Conservation (phyloP, 2,329 filamentous ascomycete species). For the Neofusicoccum parvum region DNA sequence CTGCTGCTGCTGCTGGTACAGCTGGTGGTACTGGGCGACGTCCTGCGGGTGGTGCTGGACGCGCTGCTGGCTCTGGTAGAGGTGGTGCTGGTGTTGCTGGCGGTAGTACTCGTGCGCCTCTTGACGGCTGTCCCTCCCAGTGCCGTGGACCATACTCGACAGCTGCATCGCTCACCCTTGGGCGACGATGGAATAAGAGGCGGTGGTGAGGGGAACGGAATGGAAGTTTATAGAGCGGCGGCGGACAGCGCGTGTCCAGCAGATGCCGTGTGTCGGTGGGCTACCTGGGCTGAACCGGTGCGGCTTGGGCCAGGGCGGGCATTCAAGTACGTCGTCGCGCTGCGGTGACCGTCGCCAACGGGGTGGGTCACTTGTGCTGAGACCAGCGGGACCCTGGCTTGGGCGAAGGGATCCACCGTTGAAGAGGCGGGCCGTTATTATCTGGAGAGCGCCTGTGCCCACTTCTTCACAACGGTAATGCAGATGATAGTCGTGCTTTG, state of each 20-base stretch:
- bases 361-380: conserved; percentile 35
- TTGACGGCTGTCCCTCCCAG: conserved; percentile 38
- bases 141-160: conserved; percentile 47
- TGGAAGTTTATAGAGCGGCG: conserved; percentile 21
- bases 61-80: conserved; percentile 19
- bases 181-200: conserved; percentile 21
- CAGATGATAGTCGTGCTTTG: conserved; percentile 33
- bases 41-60: conserved; percentile 22
- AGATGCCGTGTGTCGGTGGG: conserved; percentile 13
- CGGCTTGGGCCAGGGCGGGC: conserved; percentile 28
- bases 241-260: conserved; percentile 15
- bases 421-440: conserved; percentile 26
- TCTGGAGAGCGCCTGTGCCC: conserved; percentile 26
- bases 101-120: conserved; percentile 32
- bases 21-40: conserved; percentile 40
- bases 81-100: conserved; percentile 24
- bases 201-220: conserved; percentile 24
- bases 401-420: conserved; percentile 23
- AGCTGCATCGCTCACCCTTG: conserved; percentile 39
- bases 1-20: conserved; percentile 22
- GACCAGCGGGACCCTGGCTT: conserved; percentile 29
- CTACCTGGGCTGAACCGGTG: conserved; percentile 17
- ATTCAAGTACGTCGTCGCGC: conserved; percentile 35
- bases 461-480: conserved; percentile 44
- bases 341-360: conserved; percentile 30